phyloP scores from a whole-genome alignment of 805 yeast genomes.

The Peterozyma xylosa region DNA sequence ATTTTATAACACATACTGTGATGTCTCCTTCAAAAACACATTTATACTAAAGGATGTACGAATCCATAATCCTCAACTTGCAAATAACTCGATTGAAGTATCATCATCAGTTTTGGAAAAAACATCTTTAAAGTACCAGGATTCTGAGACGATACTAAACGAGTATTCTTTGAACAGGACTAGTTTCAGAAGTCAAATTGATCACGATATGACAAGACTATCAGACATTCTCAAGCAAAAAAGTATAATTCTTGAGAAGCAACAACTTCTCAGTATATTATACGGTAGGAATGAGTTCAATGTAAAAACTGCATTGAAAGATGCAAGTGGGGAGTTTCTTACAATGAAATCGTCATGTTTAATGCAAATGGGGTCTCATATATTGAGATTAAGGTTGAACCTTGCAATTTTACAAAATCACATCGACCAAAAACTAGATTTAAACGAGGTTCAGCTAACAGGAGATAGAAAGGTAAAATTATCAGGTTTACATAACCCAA shows the following conservation, averaged over 20 bases:
- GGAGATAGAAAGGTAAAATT: background rate
- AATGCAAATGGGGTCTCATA: background rate
- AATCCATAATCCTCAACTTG: background rate
- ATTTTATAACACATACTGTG: background rate
- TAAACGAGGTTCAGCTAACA: no score
- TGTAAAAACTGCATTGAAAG: background rate
- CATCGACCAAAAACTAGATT: no score
- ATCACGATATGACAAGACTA: no score
- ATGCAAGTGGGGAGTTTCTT: background rate
- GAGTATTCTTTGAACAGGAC: no score
- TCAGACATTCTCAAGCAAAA: no score
- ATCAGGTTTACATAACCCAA: background rate
- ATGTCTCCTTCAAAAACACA: background rate
- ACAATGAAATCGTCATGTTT: background rate
- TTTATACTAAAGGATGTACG: background rate
- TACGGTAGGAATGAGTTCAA: background rate
- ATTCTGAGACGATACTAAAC: no score
- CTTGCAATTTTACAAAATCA: background rate
- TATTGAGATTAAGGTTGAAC: background rate
- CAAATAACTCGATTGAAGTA: no score
- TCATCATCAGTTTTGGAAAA: no score
- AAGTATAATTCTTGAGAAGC: background rate
- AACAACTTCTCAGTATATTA: background rate
- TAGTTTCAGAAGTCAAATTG: no score
- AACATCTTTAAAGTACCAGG: no score